phyloP scores from a whole-genome alignment of 2,329 filamentous ascomycete genomes.

The Colletotrichum noveboracense region DNA sequence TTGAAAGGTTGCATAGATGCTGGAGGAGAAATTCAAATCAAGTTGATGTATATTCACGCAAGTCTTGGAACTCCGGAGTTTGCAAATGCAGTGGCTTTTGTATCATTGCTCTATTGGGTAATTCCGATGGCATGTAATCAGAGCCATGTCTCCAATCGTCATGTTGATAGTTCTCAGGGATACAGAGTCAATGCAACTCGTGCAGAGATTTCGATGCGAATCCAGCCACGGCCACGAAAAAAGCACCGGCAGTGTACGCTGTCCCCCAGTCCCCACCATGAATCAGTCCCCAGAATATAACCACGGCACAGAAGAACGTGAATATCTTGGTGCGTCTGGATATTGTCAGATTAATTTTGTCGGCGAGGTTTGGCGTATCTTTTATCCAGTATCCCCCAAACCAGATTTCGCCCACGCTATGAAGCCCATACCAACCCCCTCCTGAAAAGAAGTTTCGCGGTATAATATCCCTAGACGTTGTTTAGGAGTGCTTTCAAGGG shows the following conservation, averaged over 20 bases:
- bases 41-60: no score
- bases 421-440: no score
- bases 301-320: not conserved
- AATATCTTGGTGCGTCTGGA: rapidly evolving
- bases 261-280: not conserved
- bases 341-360: rapidly evolving
- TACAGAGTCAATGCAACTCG: rapidly evolving
- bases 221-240: not conserved
- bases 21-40: no score
- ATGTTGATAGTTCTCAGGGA: not conserved
- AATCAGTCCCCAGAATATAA: not conserved
- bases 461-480: no score
- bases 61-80: no score
- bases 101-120: not conserved
- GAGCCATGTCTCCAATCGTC: not conserved
- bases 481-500: no score
- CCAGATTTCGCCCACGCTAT: no score
- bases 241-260: not conserved
- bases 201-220: not conserved
- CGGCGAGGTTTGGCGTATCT: no score
- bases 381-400: not conserved
- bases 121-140: not conserved
- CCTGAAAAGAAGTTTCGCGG: no score
- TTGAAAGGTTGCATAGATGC: no score
- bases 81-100: no score